phyloP scores from a whole-genome alignment of 2,329 filamentous ascomycete genomes.

The Arthrobotrys entomopaga region DNA sequence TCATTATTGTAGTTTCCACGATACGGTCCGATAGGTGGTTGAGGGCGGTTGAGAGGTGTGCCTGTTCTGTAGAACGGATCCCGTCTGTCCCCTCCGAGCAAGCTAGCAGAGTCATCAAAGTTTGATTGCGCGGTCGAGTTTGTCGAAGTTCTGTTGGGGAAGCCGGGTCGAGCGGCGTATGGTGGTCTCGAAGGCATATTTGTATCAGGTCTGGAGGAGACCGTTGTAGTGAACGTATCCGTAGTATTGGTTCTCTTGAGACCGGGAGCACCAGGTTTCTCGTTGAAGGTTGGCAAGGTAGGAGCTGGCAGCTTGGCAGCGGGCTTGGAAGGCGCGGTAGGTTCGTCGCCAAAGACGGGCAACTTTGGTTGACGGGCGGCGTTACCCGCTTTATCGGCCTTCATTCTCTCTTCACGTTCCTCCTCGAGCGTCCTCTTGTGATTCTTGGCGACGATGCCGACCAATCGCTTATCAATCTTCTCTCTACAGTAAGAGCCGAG shows the following conservation, averaged over 20 bases:
- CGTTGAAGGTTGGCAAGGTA: constrained; percentile 37
- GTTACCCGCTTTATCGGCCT: constrained; percentile 43
- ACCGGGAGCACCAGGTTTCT: constrained; percentile 34
- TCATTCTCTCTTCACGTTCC: constrained; percentile 63
- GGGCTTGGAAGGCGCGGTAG: constrained; percentile 11
- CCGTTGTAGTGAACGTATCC: constrained; percentile 52
- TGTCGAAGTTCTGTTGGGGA: constrained; percentile 30
- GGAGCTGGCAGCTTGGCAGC: constrained; percentile 10
- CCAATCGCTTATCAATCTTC: constrained; percentile 87
- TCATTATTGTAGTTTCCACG: constrained; percentile 35
- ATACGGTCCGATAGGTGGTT: constrained; percentile 45
- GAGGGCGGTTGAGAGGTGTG: constrained; percentile 43
- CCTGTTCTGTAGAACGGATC: constrained; percentile 45
- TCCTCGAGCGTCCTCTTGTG: constrained; percentile 88
- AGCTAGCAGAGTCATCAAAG: constrained; percentile 32
- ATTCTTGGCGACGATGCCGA: constrained; percentile 83
- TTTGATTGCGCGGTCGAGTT: constrained; percentile 29
- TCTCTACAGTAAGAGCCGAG: constrained; percentile 87
- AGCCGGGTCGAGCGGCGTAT: constrained; percentile 37
- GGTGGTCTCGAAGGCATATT: constrained; percentile 41
- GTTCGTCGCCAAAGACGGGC: constrained; percentile 27
- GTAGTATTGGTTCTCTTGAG: constrained; percentile 50
- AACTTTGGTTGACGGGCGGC: constrained; percentile 42
- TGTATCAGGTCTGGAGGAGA: constrained; percentile 46
- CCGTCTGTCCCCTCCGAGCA: constrained; percentile 30